phyloP scores from a whole-genome alignment of 2,329 filamentous ascomycete species.

The Penicillium sp. region DNA sequence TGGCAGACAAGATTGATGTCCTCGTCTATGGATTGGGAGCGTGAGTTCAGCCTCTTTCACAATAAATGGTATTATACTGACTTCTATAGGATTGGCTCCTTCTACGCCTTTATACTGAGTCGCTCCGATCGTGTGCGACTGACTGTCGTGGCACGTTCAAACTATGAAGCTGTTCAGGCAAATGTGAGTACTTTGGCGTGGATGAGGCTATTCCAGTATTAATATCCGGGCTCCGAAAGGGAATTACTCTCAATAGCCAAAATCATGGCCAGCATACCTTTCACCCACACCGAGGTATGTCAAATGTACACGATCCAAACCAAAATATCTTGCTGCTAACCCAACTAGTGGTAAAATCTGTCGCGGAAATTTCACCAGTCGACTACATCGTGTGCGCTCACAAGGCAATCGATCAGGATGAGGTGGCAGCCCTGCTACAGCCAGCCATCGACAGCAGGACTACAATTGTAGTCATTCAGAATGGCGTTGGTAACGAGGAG shows the following conservation, averaged over 20 bases:
- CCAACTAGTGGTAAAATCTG: slow-evolving; percentile 31
- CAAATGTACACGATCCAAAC: not conserved
- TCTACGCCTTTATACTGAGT: slow-evolving; percentile 49
- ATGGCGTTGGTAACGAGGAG: slow-evolving; percentile 38
- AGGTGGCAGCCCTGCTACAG: slow-evolving; percentile 29
- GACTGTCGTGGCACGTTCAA: slow-evolving; percentile 40
- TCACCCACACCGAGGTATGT: slow-evolving; percentile 29
- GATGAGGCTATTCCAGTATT: not conserved
- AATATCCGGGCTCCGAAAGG: slow-evolving; percentile 19
- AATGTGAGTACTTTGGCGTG: slow-evolving; percentile 23
- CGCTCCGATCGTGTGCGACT: slow-evolving; percentile 35
- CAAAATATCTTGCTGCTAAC: not conserved
- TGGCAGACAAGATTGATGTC: slow-evolving; percentile 33
- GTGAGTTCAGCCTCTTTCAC: slow-evolving; percentile 32
- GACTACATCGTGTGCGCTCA: slow-evolving; percentile 36
- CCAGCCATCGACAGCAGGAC: slow-evolving; percentile 33
- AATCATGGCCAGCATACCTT: slow-evolving; percentile 36
- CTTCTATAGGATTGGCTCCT: slow-evolving; percentile 45
- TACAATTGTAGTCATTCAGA: slow-evolving; percentile 36
- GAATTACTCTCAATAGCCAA: slow-evolving; percentile 36
- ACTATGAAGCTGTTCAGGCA: slow-evolving; percentile 37
- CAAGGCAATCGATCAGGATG: slow-evolving; percentile 37
- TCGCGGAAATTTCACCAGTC: slow-evolving; percentile 27
- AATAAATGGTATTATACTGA: not conserved
- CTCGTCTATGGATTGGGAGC: slow-evolving; percentile 49